Conservation (phyloP, 495 filamentous ascomycete genomes). For the Astrothelium subdiscretum region DNA sequence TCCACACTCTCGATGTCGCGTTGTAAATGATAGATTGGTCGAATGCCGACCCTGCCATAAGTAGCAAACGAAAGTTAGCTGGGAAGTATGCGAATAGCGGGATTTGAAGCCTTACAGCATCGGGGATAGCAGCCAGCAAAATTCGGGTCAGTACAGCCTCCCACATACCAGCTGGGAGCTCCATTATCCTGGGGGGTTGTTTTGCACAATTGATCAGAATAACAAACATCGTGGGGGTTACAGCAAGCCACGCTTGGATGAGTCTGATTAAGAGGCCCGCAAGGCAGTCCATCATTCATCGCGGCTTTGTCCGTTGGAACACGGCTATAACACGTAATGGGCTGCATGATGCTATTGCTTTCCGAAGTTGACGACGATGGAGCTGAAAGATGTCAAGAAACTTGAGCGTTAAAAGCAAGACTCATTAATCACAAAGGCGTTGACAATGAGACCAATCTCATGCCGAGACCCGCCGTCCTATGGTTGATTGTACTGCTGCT, state of each 20-base stretch:
- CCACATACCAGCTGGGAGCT: not conserved
- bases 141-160: not conserved
- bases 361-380: too few species aligned
- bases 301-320: too few species aligned
- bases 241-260: not conserved
- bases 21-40: not conserved
- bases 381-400: too few species aligned
- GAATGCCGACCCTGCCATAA: not conserved
- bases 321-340: not conserved
- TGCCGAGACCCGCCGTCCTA: too few species aligned
- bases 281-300: too few species aligned
- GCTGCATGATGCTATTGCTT: not conserved
- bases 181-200: not conserved
- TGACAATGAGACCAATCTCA: too few species aligned
- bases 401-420: too few species aligned
- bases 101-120: not conserved
- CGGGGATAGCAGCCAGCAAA: not conserved
- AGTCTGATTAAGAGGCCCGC: not conserved
- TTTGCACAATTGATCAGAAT: not conserved
- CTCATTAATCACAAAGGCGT: too few species aligned
- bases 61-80: not conserved
- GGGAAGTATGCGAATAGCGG: not conserved
- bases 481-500: too few species aligned
- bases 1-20: not conserved
- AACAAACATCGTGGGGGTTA: not conserved